Base-by-base conservation (phyloP, 2,329 filamentous ascomycete genomes). In the Colletotrichum phormii region DNA sequence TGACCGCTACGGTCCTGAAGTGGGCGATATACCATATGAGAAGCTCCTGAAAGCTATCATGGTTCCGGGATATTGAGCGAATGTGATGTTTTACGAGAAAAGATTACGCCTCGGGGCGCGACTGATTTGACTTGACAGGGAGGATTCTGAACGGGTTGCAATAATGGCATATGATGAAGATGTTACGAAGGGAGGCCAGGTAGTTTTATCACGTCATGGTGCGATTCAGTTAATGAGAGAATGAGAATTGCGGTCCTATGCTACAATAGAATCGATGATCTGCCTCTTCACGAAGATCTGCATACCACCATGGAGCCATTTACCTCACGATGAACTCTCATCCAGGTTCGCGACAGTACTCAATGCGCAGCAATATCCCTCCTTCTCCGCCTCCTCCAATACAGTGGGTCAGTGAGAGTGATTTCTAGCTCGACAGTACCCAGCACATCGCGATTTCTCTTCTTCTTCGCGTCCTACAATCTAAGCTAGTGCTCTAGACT, bases 41-140 rank as follows among this genome's bases (percentile, higher is more conserved):
- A 71, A 71, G 33, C 42, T 71, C 18, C 18, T 59, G 31, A 42
- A 15, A n/a, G 53, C 62, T 31, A 70, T 70, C 12, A 66, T 26
- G 24, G 29, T n/a, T 22, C 51, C 15, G 22, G 11, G 15, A 29
- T 22, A 55, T 15, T 57, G 15, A 46, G 22, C n/a, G 5, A 46
- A 9, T 64, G 24, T 29, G 18, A 42, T 31, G 18, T 18, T 8
- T 7, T 12, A 15, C 7, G 4, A 29, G 9, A 11, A 7, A 37
- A 18, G 9, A n/a, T 12, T 9, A 15, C 9, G 1, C 8, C 1
- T 9, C n/a, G 37, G 24, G 33, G 18, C 13, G 22, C 53, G 18
- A 24, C 4, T 37, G n/a, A 22, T n/a, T 33, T 49, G 1, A 33
- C 18, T 13, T 53, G 4, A 3, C 13, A 26, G 4, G 12, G 5